Percentiles rank a stretch among this genome's conserved stretches.
Evolutionary conservation across 306 rosid genomes (phyloP).

Genomic region (Sicyos edulis): DNA sequence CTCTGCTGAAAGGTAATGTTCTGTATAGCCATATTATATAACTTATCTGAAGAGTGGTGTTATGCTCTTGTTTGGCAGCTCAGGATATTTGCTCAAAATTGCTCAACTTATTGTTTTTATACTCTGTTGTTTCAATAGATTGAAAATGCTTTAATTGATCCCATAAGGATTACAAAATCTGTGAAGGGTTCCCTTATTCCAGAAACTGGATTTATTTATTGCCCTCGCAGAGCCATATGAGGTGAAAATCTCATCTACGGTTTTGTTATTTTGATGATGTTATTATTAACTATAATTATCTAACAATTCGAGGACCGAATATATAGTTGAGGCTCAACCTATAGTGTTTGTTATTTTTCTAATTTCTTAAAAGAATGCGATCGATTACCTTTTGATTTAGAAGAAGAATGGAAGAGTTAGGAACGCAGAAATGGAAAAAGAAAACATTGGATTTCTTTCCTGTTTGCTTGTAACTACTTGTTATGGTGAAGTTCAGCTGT

Average conservation of each 20-base stretch:
- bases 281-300: too few species aligned
- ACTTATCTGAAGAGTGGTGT: constrained; percentile 20
- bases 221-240: too few species aligned
- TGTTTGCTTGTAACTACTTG: neutral
- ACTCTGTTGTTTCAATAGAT: neutral
- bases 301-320: too few species aligned
- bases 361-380: neutral
- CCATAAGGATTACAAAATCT: constrained; percentile 5
- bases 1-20: constrained; percentile 53
- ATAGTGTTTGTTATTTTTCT: neutral
- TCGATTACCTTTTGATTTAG: neutral
- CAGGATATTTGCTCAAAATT: neutral
- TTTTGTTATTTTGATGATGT: too few species aligned
- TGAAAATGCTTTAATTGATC: neutral
- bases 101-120: neutral
- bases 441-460: neutral
- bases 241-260: neutral
- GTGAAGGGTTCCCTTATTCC: neutral
- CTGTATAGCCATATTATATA: constrained; percentile 11
- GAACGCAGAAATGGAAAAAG: neutral
- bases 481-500: constrained; percentile 5
- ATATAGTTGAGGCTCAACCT: too few species aligned
- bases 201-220: neutral
- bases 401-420: neutral
- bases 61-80: neutral